Conservation (phyloP, 345 rosid genomes). For the Diplotaxis tenuifolia region DNA sequence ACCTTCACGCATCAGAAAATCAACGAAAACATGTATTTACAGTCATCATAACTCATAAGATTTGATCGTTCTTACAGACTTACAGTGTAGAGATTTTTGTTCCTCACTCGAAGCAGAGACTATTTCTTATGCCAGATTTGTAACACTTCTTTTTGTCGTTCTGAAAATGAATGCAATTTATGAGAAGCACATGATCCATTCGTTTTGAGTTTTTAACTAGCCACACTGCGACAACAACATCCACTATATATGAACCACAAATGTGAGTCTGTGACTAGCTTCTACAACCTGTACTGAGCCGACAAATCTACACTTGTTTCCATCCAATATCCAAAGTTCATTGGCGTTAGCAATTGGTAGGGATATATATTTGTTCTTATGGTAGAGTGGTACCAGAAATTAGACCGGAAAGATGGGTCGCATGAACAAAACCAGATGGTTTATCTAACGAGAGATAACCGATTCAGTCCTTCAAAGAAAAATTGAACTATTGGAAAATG, state of each 20-base stretch:
- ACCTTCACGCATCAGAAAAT: neutral
- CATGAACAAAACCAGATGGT: neutral
- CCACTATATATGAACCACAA: neutral
- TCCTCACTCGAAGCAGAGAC: neutral
- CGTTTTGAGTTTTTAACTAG: neutral
- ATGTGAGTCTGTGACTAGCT: neutral
- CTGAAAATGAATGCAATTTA: neutral
- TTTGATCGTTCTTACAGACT: neutral
- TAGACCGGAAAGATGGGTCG: neutral
- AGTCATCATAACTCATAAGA: no score
- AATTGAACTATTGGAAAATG: no score
- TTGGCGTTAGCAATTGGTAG: neutral
- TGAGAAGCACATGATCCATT: neutral
- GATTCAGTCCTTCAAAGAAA: no score
- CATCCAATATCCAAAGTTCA: neutral
- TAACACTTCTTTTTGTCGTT: neutral
- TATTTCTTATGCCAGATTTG: neutral
- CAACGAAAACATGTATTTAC: neutral
- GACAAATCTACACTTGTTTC: neutral
- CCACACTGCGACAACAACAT: neutral
- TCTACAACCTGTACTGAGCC: neutral
- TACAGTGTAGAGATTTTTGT: neutral
- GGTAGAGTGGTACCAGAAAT: neutral
- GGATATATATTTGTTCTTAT: neutral
- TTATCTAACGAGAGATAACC: neutral